Conservation (phyloP, 495 filamentous ascomycete species). For the Bathelium albidoporum region DNA sequence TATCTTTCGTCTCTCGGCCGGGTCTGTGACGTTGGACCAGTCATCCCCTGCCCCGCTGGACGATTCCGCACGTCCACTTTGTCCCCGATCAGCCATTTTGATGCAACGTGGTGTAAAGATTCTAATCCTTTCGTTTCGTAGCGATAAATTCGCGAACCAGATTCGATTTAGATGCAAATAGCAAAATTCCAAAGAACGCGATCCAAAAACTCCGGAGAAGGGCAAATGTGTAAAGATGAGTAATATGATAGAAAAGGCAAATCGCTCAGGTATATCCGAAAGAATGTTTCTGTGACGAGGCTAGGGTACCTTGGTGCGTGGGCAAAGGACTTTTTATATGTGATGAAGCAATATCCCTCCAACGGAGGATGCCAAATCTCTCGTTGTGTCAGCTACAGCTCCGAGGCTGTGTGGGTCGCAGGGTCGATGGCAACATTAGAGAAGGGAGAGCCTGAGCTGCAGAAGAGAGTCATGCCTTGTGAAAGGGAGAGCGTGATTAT, state of each 20-base stretch:
- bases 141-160: background rate
- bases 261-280: background rate
- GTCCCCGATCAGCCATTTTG: background rate
- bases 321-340: background rate
- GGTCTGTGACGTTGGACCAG: conserved; percentile 30
- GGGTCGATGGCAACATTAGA: background rate
- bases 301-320: background rate
- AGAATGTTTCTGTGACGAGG: background rate
- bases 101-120: background rate
- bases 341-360: background rate
- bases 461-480: background rate
- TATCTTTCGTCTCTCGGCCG: conserved; percentile 30
- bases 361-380: background rate
- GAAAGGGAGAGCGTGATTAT: background rate
- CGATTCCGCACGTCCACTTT: conserved; percentile 9
- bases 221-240: background rate
- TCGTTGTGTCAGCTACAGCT: conserved; percentile 1
- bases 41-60: conserved; percentile 20
- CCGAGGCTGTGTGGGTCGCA: background rate
- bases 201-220: too few relatives aligned
- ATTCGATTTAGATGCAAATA: background rate
- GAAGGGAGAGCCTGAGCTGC: background rate
- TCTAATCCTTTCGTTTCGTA: background rate
- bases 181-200: too few relatives aligned
- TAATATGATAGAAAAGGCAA: background rate